Base-by-base conservation (phyloP, 257 asterid species). In the Solanum appendiculatum region DNA sequence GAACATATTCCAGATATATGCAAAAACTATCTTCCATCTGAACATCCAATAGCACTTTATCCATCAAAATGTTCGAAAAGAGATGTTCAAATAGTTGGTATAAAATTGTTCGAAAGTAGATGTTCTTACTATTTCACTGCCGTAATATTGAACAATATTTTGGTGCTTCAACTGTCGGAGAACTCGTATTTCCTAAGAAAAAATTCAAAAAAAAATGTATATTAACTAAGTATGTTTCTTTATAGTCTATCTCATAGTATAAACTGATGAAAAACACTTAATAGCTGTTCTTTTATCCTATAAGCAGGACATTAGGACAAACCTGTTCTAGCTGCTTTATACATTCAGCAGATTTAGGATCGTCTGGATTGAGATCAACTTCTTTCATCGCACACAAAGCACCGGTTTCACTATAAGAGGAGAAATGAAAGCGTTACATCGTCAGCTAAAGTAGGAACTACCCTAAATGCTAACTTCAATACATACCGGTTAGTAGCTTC, bases 1-100 rank as follows among this genome's bases (percentile, higher is more conserved):
- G 98, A 87, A 96, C 94, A 86, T 96, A 96, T 92, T 96, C 99
- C 95, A 96, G 90, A 89, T 96, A 96, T 90, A 96, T 96, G 93
- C 98, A 95, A 87, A 96, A 94, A 31, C 94, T 94, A 88, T 96
- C 98, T 85, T 90, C 98, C 86, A 95, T 88, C 99, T 96, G 89
- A 90, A 86, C 86, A 72, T 36, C 66, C 85, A 81, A 51, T 3
- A 81, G 4, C 66, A 81, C 18, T 51, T 81, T 48, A 29, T 48
- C 42, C 29, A 5, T 81, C 21, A 81, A 29, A 81, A 29, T 51
- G 42, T 48, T 29, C 3, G 4, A 20, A 36, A 80, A 46, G 66
- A 40, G 63, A 48, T 13, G 46, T n/a, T 54, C 58, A 82, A 11
- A 66, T 70, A 69, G 70, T 64, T 64, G 42, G 68, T 48, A 51